A percentile compares a stretch with the other conserved stretches of the same genome.
Evolutionary conservation across 1,284 basidiomycete species (phyloP).

Genomic region (Boletus hoseneyae): DNA sequence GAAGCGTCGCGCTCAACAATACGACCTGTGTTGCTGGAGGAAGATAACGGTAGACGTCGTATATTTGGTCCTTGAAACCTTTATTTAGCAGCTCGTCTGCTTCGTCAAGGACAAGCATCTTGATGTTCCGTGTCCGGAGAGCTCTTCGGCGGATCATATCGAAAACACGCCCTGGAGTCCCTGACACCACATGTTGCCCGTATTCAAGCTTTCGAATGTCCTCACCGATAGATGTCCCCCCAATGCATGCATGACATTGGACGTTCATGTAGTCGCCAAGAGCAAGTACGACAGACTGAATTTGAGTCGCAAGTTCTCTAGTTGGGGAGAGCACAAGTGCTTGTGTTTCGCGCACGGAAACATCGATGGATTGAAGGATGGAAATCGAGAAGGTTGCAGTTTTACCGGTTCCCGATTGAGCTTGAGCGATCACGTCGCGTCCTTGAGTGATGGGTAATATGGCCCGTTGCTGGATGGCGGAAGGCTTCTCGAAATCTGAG

Average conservation of each 20-base stretch:
- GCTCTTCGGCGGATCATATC: constrained; percentile 98
- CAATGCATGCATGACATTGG: constrained; percentile 98
- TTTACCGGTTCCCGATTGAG: constrained; percentile 99
- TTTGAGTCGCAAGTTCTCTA: constrained; percentile 94
- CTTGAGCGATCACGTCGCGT: constrained; percentile 97
- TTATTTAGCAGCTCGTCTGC: constrained; percentile 97
- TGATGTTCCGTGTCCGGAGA: constrained; percentile 96
- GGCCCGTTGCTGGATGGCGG: constrained; percentile 97
- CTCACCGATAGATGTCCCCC: constrained; percentile 96
- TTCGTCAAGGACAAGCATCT: constrained; percentile 99
- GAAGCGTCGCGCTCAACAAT: constrained; percentile 91
- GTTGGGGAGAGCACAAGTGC: constrained; percentile 95
- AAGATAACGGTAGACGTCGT: constrained; percentile 98
- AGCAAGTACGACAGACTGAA: constrained; percentile 97
- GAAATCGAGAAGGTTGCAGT: constrained; percentile 97
- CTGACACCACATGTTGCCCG: constrained; percentile 96
- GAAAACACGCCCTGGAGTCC: constrained; percentile 97
- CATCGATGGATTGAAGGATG: constrained; percentile 94
- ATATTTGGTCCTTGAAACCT: constrained; percentile 99
- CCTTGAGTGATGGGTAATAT: constrained; percentile 95
- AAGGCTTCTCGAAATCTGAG: constrained; percentile 97
- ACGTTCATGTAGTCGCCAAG: constrained; percentile 99
- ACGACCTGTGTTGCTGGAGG: constrained; percentile 99
- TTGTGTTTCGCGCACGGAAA: constrained; percentile 93
- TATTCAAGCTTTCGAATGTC: constrained; percentile 99